A percentile compares a stretch with the other conserved stretches of the same genome.
Evolutionary conservation across 2,329 filamentous ascomycete species (phyloP).

Genomic region (Aspergillus viridinutans): DNA sequence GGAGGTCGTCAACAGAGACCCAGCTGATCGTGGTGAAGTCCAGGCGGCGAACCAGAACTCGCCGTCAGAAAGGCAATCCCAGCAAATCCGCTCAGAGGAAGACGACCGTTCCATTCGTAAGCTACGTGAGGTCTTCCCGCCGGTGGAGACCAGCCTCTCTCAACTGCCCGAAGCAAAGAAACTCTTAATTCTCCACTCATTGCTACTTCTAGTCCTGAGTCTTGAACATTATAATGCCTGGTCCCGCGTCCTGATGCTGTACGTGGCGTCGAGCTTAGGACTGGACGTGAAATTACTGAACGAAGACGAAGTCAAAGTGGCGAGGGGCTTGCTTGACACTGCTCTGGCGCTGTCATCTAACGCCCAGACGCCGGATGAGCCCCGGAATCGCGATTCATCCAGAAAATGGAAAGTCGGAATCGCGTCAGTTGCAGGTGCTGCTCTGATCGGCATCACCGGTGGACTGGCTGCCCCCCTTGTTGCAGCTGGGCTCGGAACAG

Average conservation of each 20-base stretch:
- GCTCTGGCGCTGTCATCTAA: slow-evolving; percentile 75
- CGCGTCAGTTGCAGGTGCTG: slow-evolving; percentile 81
- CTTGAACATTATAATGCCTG: slow-evolving; percentile 73
- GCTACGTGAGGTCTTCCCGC: slow-evolving; percentile 49
- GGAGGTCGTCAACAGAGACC: slow-evolving; percentile 59
- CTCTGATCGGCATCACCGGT: slow-evolving; percentile 76
- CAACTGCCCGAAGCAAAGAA: slow-evolving; percentile 41
- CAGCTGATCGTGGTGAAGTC: slow-evolving; percentile 38
- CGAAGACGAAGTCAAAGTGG: slow-evolving; percentile 70
- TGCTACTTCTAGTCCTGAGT: slow-evolving; percentile 69
- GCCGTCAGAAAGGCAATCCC: slow-evolving; percentile 20
- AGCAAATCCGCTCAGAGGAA: slow-evolving; percentile 19
- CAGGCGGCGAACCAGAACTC: slow-evolving; percentile 16
- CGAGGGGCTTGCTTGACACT: slow-evolving; percentile 67
- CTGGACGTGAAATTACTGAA: slow-evolving; percentile 62
- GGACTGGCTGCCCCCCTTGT: slow-evolving; percentile 74
- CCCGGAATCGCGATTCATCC: slow-evolving; percentile 60
- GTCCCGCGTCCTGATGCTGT: slow-evolving; percentile 66
- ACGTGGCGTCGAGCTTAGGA: slow-evolving; percentile 67
- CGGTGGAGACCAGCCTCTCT: slow-evolving; percentile 55
- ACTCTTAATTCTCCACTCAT: slow-evolving; percentile 65
- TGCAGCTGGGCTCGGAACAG: slow-evolving; percentile 71
- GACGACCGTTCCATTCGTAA: slow-evolving; percentile 23
- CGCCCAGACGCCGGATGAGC: slow-evolving; percentile 68
- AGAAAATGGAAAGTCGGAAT: slow-evolving; percentile 79